phyloP scores from a whole-genome alignment of 192 early-diverging fungal species.

The Rhizophagus prolifer region DNA sequence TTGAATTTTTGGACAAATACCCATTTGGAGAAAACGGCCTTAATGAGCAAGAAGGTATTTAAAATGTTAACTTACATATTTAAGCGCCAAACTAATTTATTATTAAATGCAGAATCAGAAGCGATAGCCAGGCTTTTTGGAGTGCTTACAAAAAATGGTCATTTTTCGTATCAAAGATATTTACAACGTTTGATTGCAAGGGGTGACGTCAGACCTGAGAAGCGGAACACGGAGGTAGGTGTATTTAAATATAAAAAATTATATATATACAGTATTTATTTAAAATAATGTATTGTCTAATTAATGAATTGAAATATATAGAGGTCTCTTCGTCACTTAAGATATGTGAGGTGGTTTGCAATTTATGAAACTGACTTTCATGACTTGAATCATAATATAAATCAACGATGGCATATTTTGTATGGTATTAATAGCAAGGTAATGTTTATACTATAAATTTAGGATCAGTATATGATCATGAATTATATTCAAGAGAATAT shows the following conservation, averaged over 20 bases:
- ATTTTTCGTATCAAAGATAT: conserved; percentile 59
- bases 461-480: not conserved
- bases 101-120: conserved; percentile 32
- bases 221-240: conserved; percentile 28
- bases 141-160: conserved; percentile 44
- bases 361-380: conserved; percentile 37
- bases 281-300: not conserved
- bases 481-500: no score
- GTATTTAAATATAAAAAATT: not conserved
- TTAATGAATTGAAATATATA: not conserved
- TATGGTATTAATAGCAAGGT: conserved; percentile 42
- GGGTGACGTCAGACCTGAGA: conserved; percentile 46
- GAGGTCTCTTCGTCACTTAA: conserved; percentile 42
- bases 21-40: conserved; percentile 9
- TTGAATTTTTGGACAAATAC: conserved; percentile 52
- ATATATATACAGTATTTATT: not conserved
- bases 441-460: not conserved
- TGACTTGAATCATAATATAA: conserved; percentile 49
- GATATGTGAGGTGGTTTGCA: conserved; percentile 49
- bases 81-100: not conserved
- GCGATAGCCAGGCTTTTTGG: conserved; percentile 48
- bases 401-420: conserved; percentile 50
- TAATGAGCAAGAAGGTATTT: conserved; percentile 3
- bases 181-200: conserved; percentile 56
- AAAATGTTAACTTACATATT: not conserved